These are phyloP conservation scores for Globisporangium irregulare DNA, from an alignment of 352 stramenopile genomes.

Conservation along the genomic window DNA sequence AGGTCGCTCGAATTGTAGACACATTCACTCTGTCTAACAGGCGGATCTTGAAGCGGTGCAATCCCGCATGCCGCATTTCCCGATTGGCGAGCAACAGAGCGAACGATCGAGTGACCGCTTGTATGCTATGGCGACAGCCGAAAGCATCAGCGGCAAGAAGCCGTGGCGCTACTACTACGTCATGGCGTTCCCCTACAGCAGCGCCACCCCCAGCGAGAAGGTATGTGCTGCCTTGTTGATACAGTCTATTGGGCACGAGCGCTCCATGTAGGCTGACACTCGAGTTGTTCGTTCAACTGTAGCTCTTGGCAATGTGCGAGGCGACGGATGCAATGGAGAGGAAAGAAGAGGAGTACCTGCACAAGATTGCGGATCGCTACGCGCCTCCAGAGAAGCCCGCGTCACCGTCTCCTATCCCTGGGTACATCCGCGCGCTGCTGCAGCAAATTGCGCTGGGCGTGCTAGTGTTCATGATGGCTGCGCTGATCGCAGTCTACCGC, in stretches of 20 bases:
- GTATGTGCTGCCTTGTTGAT: conserved; percentile 16
- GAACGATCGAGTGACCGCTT: conserved; percentile 10
- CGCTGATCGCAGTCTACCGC: conserved; percentile 18
- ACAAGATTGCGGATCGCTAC: conserved; percentile 34
- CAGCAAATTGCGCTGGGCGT: conserved; percentile 26
- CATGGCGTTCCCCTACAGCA: conserved; percentile 45
- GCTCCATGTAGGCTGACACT: background rate
- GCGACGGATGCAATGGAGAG: conserved; percentile 40
- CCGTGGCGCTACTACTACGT: conserved; percentile 75
- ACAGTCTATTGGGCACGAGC: background rate
- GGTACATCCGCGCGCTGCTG: conserved; percentile 18
- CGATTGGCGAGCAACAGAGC: conserved; percentile 7
- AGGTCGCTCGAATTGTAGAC: conserved; percentile 18
- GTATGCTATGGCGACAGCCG: conserved; percentile 8
- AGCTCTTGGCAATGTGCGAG: conserved; percentile 53
- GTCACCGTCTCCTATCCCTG: conserved; percentile 19
- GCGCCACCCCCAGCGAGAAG: conserved; percentile 38
- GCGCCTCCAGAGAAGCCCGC: conserved; percentile 16
- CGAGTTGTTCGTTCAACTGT: background rate
- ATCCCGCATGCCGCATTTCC: background rate
- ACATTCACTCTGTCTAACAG: conserved; percentile 8
- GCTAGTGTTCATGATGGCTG: conserved; percentile 19
- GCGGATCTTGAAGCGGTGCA: conserved; percentile 37
- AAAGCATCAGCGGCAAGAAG: conserved; percentile 28
- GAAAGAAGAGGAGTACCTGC: conserved; percentile 51